These are phyloP conservation scores for Teunomyces kruisii DNA, from an alignment of 805 yeast genomes.

Conservation along the genomic window DNA sequence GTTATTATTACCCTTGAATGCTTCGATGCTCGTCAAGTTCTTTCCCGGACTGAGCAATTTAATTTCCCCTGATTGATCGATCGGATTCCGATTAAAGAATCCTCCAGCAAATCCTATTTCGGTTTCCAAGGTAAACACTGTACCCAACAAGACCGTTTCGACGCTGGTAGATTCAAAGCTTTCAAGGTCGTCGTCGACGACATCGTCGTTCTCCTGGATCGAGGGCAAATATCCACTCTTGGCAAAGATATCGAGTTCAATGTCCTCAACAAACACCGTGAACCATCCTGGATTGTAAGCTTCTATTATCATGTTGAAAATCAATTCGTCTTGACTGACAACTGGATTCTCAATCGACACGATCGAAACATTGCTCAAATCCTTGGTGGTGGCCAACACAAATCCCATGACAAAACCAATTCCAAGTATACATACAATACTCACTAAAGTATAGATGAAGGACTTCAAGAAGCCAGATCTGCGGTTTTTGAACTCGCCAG, in stretches of 20 bases:
- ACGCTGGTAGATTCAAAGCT: slow-evolving; percentile 15
- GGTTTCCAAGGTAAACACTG: slow-evolving; percentile 62
- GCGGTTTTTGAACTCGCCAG: slow-evolving; percentile 13
- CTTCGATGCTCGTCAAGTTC: slow-evolving; percentile 29
- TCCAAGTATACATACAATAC: slow-evolving; percentile 53
- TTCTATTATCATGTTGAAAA: slow-evolving; percentile 73
- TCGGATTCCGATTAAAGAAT: slow-evolving; percentile 60
- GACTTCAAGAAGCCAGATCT: slow-evolving; percentile 25
- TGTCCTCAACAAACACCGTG: slow-evolving; percentile 58
- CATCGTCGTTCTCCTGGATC: slow-evolving; percentile 4
- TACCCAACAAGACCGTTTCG: slow-evolving; percentile 77
- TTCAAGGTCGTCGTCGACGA: too few relatives aligned
- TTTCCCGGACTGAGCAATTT: slow-evolving; percentile 73
- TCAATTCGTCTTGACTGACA: slow-evolving; percentile 79
- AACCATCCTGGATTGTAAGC: slow-evolving; percentile 89
- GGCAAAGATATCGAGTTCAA: slow-evolving; percentile 84
- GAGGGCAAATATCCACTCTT: slow-evolving; percentile 52
- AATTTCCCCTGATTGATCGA: slow-evolving; percentile 64
- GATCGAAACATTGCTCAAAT: slow-evolving; percentile 65
- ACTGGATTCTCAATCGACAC: slow-evolving; percentile 65
- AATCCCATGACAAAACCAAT: slow-evolving; percentile 84
- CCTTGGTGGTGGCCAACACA: slow-evolving; percentile 81
- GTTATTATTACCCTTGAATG: slow-evolving; percentile 8
- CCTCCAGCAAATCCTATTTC: slow-evolving; percentile 78
- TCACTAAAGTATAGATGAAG: slow-evolving; percentile 43